Conservation (phyloP, 169 alveolate species). For the Plasmodium falciparum region DNA sequence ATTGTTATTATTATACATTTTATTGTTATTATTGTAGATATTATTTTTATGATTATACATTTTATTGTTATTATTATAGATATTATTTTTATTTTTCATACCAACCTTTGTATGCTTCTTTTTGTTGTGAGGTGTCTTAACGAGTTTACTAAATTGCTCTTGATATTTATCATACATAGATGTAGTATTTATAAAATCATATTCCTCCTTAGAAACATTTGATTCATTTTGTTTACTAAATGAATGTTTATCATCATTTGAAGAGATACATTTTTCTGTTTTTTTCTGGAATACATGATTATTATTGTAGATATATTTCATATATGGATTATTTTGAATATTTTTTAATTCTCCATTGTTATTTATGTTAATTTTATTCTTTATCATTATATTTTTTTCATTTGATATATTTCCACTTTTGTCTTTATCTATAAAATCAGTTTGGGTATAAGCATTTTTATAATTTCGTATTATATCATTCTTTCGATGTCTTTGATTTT, state of each 20-base stretch:
- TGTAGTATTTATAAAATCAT: neutral
- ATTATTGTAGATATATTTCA: neutral
- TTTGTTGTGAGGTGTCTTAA: neutral
- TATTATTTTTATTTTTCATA: too few relatives aligned
- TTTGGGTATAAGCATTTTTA: too few relatives aligned
- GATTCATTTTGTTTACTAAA: neutral
- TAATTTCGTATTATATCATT: too few relatives aligned
- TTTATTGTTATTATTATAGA: too few relatives aligned
- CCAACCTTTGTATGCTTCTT: too few relatives aligned
- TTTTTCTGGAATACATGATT: neutral
- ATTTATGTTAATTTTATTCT: neutral
- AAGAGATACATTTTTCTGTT: neutral
- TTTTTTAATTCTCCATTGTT: neutral
- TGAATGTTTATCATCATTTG: neutral
- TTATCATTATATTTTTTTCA: constrained; percentile 1
- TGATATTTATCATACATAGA: constrained; percentile 1
- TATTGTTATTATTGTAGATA: too few relatives aligned
- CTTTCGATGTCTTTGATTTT: too few relatives aligned
- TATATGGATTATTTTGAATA: neutral
- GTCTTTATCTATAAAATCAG: too few relatives aligned
- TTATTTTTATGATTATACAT: too few relatives aligned
- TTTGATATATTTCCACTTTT: neutral
- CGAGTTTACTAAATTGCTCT: neutral
- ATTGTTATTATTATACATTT: too few relatives aligned
- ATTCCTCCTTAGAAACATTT: neutral